Evolutionary conservation across 1,284 basidiomycete species (phyloP).

Genomic region (Cryptococcus hybrid): DNA sequence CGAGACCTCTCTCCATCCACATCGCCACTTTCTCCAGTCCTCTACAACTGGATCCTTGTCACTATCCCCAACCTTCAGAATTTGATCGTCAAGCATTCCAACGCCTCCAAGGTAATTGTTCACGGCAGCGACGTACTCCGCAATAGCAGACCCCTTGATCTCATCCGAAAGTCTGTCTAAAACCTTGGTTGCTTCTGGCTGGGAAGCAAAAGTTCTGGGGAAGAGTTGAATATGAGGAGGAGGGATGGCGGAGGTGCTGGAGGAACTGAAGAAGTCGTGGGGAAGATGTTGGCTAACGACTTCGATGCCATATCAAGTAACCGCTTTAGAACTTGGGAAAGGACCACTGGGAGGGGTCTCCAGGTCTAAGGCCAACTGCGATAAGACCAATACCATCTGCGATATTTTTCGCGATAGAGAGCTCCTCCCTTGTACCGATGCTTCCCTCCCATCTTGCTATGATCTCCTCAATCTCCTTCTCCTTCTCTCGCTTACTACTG

Average conservation of each 20-base stretch:
- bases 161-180: constrained; percentile 36
- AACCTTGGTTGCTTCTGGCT: constrained; percentile 8
- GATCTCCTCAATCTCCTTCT: constrained; percentile 34
- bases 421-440: constrained; percentile 28
- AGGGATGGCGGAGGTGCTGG: constrained; percentile 32
- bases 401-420: constrained; percentile 6
- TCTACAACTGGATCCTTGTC: constrained; percentile 28
- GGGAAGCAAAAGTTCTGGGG: constrained; percentile 18
- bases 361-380: constrained; percentile 8
- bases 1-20: constrained; percentile 43
- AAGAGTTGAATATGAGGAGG: constrained; percentile 29
- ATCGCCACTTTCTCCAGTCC: constrained; percentile 41
- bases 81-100: constrained; percentile 9
- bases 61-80: constrained; percentile 9
- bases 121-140: constrained; percentile 41
- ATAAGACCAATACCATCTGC: constrained; percentile 26
- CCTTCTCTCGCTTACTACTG: constrained; percentile 28
- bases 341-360: constrained; percentile 19
- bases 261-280: constrained; percentile 19
- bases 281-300: constrained; percentile 31
- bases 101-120: constrained; percentile 30
- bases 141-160: constrained; percentile 38
- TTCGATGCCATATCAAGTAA: constrained; percentile 22
- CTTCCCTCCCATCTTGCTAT: constrained; percentile 31
- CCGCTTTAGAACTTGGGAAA: constrained; percentile 22